Base-by-base conservation (phyloP, 441 rosid species). In the Raphanus hybrid region DNA sequence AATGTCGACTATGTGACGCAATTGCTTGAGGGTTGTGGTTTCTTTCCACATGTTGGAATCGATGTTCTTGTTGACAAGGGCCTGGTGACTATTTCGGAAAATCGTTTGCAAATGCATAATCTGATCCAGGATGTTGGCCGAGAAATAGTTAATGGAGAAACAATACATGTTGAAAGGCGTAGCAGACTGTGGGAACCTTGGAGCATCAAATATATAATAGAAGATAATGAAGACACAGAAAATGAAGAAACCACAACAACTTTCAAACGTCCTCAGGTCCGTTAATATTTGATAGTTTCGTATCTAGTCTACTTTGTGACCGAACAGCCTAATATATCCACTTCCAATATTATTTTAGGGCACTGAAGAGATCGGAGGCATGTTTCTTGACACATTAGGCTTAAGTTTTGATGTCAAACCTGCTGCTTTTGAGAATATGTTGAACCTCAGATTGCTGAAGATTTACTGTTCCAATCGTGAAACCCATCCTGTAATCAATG, bases 61-160 rank as follows among this genome's bases (percentile, higher is more conserved):
- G 26, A 41, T 2, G 64, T 16, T 50, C 86, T 87, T 8, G 20
- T 74, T 1, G 67, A 76, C 0, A 84, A 69, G 43, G 62, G 50
- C 43, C 58, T 84, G 4, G 12, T 87, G 8, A 16, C 59, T 48
- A 2, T 63, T 12, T 63, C 70, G 10, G 8, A 27, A 3, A 54
- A 3, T 77, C 8, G 1, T 0, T 1, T 86, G 87, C 85, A 83
- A 4, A 71, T 35, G 85, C 87, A 85, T 64, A 84, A 80, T 62
- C 8, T 86, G 62, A 57, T 32, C 16, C 82, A 78, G 60, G 74
- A 68, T 2, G 9, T 85, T 32, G 29, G 29, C 39, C 7, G 27
- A 54, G 63, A 80, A 0, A 69, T 82, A 20, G 70, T 50, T 8
- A 43, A 7, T 3, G 0, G 10, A 26, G 79, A 75, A 74, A 32